These are phyloP conservation scores for Spizellomyces punctatus DNA, from an alignment of 192 early-diverging fungal species.

Conservation along the genomic window DNA sequence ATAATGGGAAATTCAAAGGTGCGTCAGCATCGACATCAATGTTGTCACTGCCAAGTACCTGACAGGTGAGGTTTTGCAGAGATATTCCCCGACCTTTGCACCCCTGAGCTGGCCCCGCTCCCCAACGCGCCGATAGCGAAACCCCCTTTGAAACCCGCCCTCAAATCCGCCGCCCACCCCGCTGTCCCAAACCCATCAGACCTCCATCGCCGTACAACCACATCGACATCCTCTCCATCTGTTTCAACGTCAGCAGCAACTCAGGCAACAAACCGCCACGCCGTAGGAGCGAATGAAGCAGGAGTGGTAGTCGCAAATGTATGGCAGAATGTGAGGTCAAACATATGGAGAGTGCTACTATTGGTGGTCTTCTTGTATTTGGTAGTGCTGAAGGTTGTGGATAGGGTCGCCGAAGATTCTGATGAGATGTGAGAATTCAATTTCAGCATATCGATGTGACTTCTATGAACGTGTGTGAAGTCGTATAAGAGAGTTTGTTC, in stretches of 20 bases:
- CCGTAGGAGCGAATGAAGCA: not conserved
- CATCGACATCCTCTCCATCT: conserved; percentile 2
- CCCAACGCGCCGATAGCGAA: conserved; percentile 32
- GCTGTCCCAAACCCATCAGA: not conserved
- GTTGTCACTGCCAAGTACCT: not conserved
- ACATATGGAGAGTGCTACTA: conserved; percentile 38
- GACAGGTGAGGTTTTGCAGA: conserved; percentile 43
- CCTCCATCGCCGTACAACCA: not conserved
- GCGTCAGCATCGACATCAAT: not conserved
- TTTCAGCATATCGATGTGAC: too few relatives aligned
- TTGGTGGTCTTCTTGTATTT: conserved; percentile 42
- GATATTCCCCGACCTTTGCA: conserved; percentile 84
- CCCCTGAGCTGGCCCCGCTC: conserved; percentile 49
- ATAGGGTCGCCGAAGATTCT: conserved; percentile 13
- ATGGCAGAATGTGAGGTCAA: conserved; percentile 32
- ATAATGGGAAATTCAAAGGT: conserved; percentile 76
- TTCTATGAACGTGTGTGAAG: too few relatives aligned
- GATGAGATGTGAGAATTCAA: too few relatives aligned
- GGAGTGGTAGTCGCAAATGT: conserved; percentile 13
- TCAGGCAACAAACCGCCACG: not conserved
- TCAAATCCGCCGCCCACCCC: not conserved
- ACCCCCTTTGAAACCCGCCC: not conserved
- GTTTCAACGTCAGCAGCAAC: not conserved
- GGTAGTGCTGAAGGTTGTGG: conserved; percentile 45
- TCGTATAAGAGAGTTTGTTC: too few relatives aligned